Percentiles rank a stretch among this genome's conserved stretches.
Evolutionary conservation across 2,329 filamentous ascomycete genomes (phyloP).

Genomic region (Penicillium digitatum): DNA sequence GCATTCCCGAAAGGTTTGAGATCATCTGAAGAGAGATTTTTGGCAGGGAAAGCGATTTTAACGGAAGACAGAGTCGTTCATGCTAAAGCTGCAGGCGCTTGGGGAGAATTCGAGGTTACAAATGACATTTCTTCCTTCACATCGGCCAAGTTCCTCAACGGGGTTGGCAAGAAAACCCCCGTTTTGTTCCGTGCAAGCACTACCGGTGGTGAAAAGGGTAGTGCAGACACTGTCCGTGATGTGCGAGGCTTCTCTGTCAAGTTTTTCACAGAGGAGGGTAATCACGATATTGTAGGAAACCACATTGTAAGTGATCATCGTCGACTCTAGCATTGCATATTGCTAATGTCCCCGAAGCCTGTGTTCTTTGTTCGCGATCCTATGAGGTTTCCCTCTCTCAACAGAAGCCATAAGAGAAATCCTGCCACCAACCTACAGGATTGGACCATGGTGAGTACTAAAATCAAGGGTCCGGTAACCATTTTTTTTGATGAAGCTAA

Average conservation of each 20-base stretch:
- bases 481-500: background rate
- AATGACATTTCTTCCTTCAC: constrained; percentile 54
- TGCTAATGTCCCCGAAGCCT: constrained; percentile 23
- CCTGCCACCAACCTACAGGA: constrained; percentile 63
- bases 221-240: constrained; percentile 49
- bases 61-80: constrained; percentile 48
- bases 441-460: constrained; percentile 49
- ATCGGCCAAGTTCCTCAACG: constrained; percentile 52
- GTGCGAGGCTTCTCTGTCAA: constrained; percentile 51
- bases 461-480: rapidly evolving
- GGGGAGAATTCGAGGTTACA: constrained; percentile 59
- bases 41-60: background rate
- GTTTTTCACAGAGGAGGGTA: constrained; percentile 52
- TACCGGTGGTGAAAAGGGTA: constrained; percentile 46
- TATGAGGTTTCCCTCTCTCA: constrained; percentile 42
- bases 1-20: constrained; percentile 54
- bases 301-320: constrained; percentile 14
- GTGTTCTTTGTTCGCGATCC: constrained; percentile 48
- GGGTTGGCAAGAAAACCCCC: constrained; percentile 53
- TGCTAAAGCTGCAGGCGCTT: constrained; percentile 56
- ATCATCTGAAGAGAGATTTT: rapidly evolving
- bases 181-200: constrained; percentile 49
- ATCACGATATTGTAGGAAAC: constrained; percentile 31
- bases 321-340: background rate
- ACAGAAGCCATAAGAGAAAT: constrained; percentile 63